phyloP scores from a whole-genome alignment of 148 eudicot genomes.

The Cornus suecica region DNA sequence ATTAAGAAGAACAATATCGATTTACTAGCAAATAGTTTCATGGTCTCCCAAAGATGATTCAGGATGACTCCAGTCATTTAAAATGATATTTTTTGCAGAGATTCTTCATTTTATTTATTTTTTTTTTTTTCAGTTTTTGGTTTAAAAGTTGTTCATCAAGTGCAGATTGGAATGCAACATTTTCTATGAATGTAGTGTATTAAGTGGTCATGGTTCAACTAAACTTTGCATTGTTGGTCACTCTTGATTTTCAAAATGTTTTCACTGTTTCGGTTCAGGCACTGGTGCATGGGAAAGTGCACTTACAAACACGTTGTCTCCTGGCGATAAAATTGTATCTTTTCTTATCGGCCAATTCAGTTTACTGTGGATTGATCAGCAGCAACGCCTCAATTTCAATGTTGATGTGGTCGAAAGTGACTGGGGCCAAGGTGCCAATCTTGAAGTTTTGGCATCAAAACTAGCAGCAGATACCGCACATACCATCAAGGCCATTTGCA shows the following conservation, averaged over 20 bases:
- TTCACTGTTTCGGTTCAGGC: constrained; percentile 35
- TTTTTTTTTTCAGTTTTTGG: neutral
- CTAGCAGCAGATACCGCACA: constrained; percentile 73
- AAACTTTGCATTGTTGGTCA: neutral
- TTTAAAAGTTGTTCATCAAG: no score
- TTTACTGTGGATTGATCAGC: constrained; percentile 98
- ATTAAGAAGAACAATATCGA: neutral
- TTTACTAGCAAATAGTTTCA: neutral
- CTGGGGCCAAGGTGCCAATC: constrained; percentile 94
- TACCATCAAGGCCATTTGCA: constrained; percentile 92
- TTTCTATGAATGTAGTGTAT: neutral
- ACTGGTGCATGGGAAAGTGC: constrained; percentile 99
- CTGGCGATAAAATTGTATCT: constrained; percentile 78
- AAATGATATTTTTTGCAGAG: neutral
- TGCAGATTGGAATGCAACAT: neutral
- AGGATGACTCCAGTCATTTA: neutral
- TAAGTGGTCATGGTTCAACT: neutral
- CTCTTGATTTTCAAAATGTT: neutral
- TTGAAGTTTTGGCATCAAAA: constrained; percentile 80
- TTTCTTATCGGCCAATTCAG: constrained; percentile 98
- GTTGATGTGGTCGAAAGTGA: constrained; percentile 97
- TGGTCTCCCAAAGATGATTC: neutral
- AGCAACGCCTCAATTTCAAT: constrained; percentile 86
- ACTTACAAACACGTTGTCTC: constrained; percentile 91
- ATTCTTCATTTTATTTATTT: no score